Percentiles rank a stretch among this genome's conserved stretches.
These are phyloP conservation scores for Brettanomyces custersianus DNA, from an alignment of 805 yeast species.

Conservation along the genomic window DNA sequence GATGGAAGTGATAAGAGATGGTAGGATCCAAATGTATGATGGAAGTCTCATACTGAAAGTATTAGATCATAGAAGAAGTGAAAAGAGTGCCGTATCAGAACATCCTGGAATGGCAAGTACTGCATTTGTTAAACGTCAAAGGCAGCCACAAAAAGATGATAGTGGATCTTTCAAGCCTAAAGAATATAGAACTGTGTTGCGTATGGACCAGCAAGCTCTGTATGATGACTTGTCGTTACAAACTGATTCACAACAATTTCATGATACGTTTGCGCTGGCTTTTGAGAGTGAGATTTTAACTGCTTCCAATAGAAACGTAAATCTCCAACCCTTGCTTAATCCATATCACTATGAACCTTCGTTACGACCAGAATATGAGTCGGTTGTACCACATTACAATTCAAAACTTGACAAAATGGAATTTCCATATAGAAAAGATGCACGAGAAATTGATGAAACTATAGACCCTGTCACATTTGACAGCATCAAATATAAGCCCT, in stretches of 20 bases:
- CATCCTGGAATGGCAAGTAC: conserved; percentile 4
- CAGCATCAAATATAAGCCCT: conserved; percentile 23
- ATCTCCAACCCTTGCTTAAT: conserved; percentile 64
- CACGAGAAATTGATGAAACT: conserved; percentile 20
- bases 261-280: conserved; percentile 68
- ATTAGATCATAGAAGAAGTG: conserved; percentile 66
- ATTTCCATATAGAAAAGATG: conserved; percentile 33
- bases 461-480: conserved; percentile 13
- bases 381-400: conserved; percentile 33
- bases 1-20: conserved; percentile 82
- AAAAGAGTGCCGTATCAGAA: conserved; percentile 6
- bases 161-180: conserved; percentile 41
- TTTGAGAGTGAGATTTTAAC: conserved; percentile 85
- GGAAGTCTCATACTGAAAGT: conserved; percentile 83
- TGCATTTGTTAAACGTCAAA: conserved; percentile 1
- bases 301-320: conserved; percentile 68
- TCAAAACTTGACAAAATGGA: conserved; percentile 20
- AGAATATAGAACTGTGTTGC: conserved; percentile 65
- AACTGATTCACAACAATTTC: conserved; percentile 70
- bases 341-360: conserved; percentile 47
- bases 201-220: conserved; percentile 72
- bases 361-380: conserved; percentile 33
- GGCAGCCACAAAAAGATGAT: not conserved
- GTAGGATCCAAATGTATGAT: conserved; percentile 76
- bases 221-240: conserved; percentile 82